Evolutionary conservation across 805 yeast genomes (phyloP).

Genomic region (Candida andamanensis): DNA sequence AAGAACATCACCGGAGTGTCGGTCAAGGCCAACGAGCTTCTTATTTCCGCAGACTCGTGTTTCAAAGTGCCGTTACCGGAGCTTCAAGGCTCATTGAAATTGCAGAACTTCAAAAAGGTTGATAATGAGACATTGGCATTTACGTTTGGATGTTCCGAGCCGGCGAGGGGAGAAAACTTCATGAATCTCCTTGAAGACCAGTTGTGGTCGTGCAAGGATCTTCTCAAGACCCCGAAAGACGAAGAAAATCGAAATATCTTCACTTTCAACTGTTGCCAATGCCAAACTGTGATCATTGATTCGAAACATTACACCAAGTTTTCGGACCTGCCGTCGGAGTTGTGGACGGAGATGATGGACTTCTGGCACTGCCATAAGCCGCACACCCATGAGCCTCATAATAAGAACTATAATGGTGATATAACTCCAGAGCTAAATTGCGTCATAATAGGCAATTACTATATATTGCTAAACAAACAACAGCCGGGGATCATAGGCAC

Average conservation of each 20-base stretch:
- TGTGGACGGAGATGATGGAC: constrained; percentile 94
- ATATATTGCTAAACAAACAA: constrained; percentile 37
- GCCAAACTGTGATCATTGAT: constrained; percentile 24
- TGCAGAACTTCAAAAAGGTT: constrained; percentile 1
- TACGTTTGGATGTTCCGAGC: too few species aligned
- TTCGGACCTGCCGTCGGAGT: constrained; percentile 79
- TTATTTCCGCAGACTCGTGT: neutral
- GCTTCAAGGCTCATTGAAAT: neutral
- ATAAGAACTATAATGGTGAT: constrained; percentile 32
- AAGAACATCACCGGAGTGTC: constrained; percentile 5
- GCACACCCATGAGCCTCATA: constrained; percentile 8
- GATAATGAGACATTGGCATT: neutral
- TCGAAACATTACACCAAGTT: constrained; percentile 28
- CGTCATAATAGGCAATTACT: constrained; percentile 54
- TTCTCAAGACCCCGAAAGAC: constrained; percentile 30
- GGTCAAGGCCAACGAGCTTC: neutral
- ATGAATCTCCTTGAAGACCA: constrained; percentile 8
- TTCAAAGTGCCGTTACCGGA: neutral
- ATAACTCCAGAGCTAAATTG: constrained; percentile 40
- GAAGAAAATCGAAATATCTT: constrained; percentile 18
- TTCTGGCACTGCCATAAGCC: constrained; percentile 97
- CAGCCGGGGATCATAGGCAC: constrained; percentile 5
- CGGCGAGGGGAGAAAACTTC: constrained; percentile 6
- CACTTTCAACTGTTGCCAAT: constrained; percentile 25
- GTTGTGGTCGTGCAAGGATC: constrained; percentile 43